phyloP scores from a whole-genome alignment of 1,284 basidiomycete species.

The Ganoderma lingzhi region DNA sequence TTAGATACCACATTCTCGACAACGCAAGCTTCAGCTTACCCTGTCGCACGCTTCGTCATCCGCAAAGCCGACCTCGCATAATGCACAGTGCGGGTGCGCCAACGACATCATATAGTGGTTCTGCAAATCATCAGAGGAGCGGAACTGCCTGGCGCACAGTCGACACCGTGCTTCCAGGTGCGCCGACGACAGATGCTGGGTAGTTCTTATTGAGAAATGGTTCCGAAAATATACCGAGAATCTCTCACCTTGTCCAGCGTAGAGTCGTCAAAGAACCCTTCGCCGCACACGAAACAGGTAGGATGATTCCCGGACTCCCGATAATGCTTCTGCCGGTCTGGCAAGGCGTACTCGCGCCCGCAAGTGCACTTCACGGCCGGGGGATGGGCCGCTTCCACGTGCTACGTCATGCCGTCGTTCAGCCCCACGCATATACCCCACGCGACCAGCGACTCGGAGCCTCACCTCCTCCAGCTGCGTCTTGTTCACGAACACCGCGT shows the following conservation, averaged over 20 bases:
- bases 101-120: slow-evolving; percentile 28
- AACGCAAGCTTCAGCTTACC: slow-evolving; percentile 8
- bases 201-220: neutral
- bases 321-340: slow-evolving; percentile 28
- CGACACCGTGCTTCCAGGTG: slow-evolving; percentile 26
- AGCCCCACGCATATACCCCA: neutral
- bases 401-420: slow-evolving; percentile 10
- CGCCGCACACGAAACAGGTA: slow-evolving; percentile 27
- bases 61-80: slow-evolving; percentile 31
- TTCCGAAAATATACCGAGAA: neutral
- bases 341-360: slow-evolving; percentile 7
- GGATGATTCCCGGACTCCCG: slow-evolving; percentile 28
- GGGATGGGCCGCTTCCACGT: slow-evolving; percentile 19
- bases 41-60: slow-evolving; percentile 27
- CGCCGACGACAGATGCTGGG: slow-evolving; percentile 28
- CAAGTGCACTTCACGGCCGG: slow-evolving; percentile 7
- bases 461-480: slow-evolving; percentile 26
- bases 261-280: slow-evolving; percentile 24
- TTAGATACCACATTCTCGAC: neutral
- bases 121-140: slow-evolving; percentile 22
- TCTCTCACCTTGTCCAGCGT: slow-evolving; percentile 22
- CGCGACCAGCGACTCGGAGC: neutral
- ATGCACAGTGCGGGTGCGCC: slow-evolving; percentile 30
- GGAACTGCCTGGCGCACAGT: slow-evolving; percentile 26
- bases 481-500: slow-evolving; percentile 16